Evolutionary conservation across 441 rosid species (phyloP).

Genomic region (Mallotus japonicus): DNA sequence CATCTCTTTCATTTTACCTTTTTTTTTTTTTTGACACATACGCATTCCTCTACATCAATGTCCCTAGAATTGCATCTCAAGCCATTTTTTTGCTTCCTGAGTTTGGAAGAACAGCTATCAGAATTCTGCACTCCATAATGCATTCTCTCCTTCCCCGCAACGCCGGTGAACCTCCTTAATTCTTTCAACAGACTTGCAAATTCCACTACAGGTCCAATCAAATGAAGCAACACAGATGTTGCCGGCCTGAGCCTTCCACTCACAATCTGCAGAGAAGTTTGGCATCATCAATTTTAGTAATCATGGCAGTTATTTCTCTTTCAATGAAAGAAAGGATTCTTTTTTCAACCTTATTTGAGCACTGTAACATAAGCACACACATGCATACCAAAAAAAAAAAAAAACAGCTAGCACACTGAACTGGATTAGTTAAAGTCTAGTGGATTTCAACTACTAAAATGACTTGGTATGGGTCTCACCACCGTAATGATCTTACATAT

Average conservation of each 20-base stretch:
- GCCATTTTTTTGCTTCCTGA: conserved; percentile 31
- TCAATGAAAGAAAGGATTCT: too few relatives aligned
- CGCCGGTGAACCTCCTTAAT: conserved; percentile 77
- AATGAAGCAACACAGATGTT: conserved; percentile 81
- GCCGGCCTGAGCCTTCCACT: conserved; percentile 92
- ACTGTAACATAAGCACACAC: background rate
- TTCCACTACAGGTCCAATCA: conserved; percentile 83
- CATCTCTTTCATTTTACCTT: conserved; percentile 24
- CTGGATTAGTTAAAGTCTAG: background rate
- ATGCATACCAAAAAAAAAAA: background rate
- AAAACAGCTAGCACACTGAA: background rate
- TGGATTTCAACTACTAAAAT: background rate
- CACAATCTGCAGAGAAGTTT: conserved; percentile 50
- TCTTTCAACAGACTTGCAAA: conserved; percentile 74
- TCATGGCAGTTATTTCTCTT: background rate
- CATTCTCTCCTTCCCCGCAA: conserved; percentile 78
- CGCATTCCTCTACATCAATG: conserved; percentile 12
- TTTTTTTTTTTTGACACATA: background rate
- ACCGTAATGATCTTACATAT: background rate
- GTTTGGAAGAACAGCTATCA: conserved; percentile 36
- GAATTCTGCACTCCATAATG: conserved; percentile 67
- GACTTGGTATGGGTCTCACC: background rate
- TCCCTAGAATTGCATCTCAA: conserved; percentile 11
- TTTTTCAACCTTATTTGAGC: background rate
- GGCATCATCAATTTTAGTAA: background rate